Evolutionary conservation across 148 eudicot genomes (phyloP), one percentile per base, ranked within the genome.

Genomic region (Camellia sinensis): DNA sequence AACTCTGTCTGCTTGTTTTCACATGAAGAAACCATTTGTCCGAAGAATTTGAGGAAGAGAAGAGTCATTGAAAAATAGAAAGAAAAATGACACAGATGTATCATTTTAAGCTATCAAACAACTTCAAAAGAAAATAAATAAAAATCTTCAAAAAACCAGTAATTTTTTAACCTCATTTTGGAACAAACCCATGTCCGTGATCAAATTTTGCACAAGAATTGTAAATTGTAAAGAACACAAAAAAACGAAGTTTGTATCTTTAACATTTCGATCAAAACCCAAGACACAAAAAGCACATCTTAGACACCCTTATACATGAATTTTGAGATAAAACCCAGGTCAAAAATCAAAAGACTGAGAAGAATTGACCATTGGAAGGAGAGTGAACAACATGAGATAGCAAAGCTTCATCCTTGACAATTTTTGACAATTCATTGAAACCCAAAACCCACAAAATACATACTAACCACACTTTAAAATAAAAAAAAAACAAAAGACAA

Each of bases 311-410:
- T 5, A 48, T 14, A n/a, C 19, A 19, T 8, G n/a, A 48, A 44
- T 48, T 48, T 48, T 48, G 52, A 79, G 48, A 41, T 5, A 62
- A 57, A 80, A 80, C 65, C 64, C 73, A 63, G 37, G 43, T 37
- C 60, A n/a, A 73, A 40, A 41, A 63, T 37, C 12, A 62, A 19
- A 80, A 13, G 52, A 63, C 41, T 17, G 17, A 21, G 22, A 66
- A 50, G 62, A 66, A 52, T 65, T 77, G 46, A 50, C 45, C 48
- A 37, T 65, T 52, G 64, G 22, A 73, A 9, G 9, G 6, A 65
- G 12, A 41, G 17, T 19, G 29, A 37, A 37, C 61, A 37, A 67
- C 64, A 18, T 17, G 50, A 57, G 18, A 59, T 4, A 48, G 1
- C 2, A n/a, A 74, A 74, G 17, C 45, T 17, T 66, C 18, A 5